These are phyloP conservation scores for Pseudonitzschia pungens DNA, from an alignment of 108 stramenopile species.

Conservation along the genomic window DNA sequence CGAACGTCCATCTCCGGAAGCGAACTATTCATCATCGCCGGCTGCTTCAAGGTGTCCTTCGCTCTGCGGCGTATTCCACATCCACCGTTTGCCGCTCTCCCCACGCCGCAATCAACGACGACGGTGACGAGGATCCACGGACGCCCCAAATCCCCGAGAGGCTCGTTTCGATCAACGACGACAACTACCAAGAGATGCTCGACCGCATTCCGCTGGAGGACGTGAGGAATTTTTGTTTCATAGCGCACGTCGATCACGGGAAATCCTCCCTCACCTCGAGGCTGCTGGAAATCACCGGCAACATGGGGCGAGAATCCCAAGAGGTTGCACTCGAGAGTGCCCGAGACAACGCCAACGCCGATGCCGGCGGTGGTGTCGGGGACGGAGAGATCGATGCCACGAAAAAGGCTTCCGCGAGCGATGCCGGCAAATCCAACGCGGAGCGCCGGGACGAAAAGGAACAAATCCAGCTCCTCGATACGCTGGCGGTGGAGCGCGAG, in stretches of 20 bases:
- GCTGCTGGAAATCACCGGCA: conserved; percentile 85
- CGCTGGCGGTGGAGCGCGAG: conserved; percentile 92
- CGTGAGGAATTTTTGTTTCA: conserved; percentile 82
- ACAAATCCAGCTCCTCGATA: conserved; percentile 93
- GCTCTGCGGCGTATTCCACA: not conserved
- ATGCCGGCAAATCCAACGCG: not conserved
- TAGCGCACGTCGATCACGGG: conserved; percentile 94
- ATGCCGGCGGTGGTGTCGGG: not conserved
- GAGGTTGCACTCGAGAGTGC: conserved; percentile 44
- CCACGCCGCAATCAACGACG: not conserved
- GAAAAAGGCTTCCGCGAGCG: not conserved
- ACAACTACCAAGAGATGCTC: conserved; percentile 48
- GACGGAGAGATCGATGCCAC: not conserved
- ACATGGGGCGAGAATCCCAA: conserved; percentile 70
- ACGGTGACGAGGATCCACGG: not conserved
- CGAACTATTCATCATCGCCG: not conserved
- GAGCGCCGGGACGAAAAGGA: conserved; percentile 46
- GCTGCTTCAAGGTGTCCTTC: not conserved
- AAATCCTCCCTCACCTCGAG: conserved; percentile 85
- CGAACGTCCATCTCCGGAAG: not conserved
- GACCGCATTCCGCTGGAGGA: conserved; percentile 74
- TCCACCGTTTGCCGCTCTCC: not conserved
- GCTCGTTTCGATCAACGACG: conserved; percentile 58
- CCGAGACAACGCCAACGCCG: conserved; percentile 5
- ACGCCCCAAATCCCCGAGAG: conserved; percentile 5